A percentile compares a stretch with the other conserved stretches of the same genome.
Conservation (phyloP, 2,329 filamentous ascomycete genomes). For the Neonectria sp. region DNA sequence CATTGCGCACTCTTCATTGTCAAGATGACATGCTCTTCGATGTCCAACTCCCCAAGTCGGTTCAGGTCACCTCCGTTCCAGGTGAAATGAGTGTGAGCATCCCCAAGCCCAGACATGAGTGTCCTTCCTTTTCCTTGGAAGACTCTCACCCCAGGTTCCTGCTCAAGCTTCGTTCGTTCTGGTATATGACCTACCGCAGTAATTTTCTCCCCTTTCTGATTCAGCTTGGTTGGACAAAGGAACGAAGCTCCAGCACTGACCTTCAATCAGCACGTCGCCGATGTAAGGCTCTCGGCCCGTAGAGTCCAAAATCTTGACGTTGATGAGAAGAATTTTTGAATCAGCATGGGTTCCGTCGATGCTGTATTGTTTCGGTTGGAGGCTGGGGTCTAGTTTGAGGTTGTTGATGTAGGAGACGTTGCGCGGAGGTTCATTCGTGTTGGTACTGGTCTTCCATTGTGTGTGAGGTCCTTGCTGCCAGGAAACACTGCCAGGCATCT, state of each 20-base stretch:
- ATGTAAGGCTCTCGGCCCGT: slow-evolving; percentile 18
- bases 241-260: background rate
- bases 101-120: slow-evolving; percentile 34
- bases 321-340: slow-evolving; percentile 11
- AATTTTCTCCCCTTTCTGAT: slow-evolving; percentile 3
- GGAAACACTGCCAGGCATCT: slow-evolving; percentile 13
- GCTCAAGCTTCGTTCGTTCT: background rate
- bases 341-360: slow-evolving; percentile 7
- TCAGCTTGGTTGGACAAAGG: background rate
- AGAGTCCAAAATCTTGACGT: slow-evolving; percentile 22
- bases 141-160: slow-evolving; percentile 18
- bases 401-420: slow-evolving; percentile 23
- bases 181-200: slow-evolving; percentile 1
- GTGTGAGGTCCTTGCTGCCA: slow-evolving; percentile 26
- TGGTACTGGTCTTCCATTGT: slow-evolving; percentile 1
- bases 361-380: slow-evolving; percentile 17
- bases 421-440: background rate
- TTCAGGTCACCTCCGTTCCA: slow-evolving; percentile 36
- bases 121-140: slow-evolving; percentile 31
- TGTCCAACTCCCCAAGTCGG: slow-evolving; percentile 25
- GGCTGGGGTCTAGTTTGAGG: slow-evolving; percentile 8
- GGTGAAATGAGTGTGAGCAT: slow-evolving; percentile 33
- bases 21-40: slow-evolving; percentile 35
- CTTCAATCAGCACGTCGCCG: slow-evolving; percentile 20
- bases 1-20: slow-evolving; percentile 33